Evolutionary conservation across 768 basidiomycete species (phyloP), one percentile per base, ranked within the genome.

Genomic region (Thelephora ganbajun): DNA sequence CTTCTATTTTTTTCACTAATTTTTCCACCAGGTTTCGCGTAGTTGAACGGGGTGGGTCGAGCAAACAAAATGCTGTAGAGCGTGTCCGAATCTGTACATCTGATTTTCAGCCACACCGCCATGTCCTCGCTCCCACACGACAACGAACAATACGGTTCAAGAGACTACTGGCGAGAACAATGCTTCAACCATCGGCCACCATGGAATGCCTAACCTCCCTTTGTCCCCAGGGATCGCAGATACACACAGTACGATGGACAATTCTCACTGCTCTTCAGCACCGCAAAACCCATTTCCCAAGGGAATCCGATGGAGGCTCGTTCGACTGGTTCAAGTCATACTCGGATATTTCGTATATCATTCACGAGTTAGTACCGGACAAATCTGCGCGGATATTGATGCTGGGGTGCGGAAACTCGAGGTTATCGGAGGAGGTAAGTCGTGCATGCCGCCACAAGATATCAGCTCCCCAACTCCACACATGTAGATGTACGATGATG

Each of bases 241-340:
- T 86, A 87, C 55, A 61, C 67, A n/a, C 66, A 72, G 83, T 85
- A 54, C 62, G 71, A 49, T 44, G 18, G 6, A 19, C 26, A 49
- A 11, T 44, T 30, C 34, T 12, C 36, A 36, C 26, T 11, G 43
- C 33, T 18, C 23, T 22, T 33, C 3, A 14, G 30, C 16, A 14
- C 20, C 23, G 33, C 34, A 45, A 33, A n/a, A 11, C 37, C 50
- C 33, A 35, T 14, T 50, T 49, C 48, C 36, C 20, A 54, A 85
- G 83, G 55, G 79, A 83, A 61, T 57, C 68, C 4, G 66, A 71
- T 14, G 74, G 76, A n/a, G 65, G 64, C 3, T 66, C 73, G 5
- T 89, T 84, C 52, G 88, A 91, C 63, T 91, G 88, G 88, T 89
- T 89, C 68, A 89, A 87, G 60, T 77, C 79, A 7, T 91, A 89